Base-by-base conservation (phyloP, 2,329 filamentous ascomycete genomes). In the Trichoderma pleuroti region DNA sequence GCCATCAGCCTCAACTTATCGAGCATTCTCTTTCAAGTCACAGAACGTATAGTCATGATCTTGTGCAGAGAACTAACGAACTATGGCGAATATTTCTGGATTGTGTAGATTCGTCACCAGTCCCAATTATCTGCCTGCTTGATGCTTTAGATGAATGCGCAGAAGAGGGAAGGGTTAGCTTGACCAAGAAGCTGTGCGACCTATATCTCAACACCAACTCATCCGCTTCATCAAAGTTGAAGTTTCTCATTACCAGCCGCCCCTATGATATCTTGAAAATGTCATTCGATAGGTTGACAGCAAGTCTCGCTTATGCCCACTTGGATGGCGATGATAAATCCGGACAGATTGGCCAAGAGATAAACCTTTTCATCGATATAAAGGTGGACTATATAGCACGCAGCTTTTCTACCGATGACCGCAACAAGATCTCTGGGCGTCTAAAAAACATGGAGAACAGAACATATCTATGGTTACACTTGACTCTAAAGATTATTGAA, bases 391-490 rank as follows among this genome's bases (percentile, higher is more conserved):
- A 74, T 10, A 71, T 78, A 30, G 49, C 72, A 9, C 9, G 60
- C 2, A 24, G 36, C 9, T 76, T 80, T 11, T 62, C 56, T 1
- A 30, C 66, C 2, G 66, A 74, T 2, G 65, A 78, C 2, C 62
- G 72, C 5, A 18, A 64, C 9, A 54, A 70, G 8, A 72, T 82
- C 12, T 42, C 72, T 7, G 60, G 77, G 8, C 67, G 75, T 4
- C 76, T 84, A 1, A 77, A 74, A 21, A 1, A 59, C 16, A 74
- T 78, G 64, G 66, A 76, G 6, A 74, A 82, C 36, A 75, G 79
- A 16, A 84, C 81, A 1, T 84, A 83, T 71, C 76, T 83, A 0
- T 83, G 82, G 82, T 76, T 82, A 1, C 70, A 76, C 71, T 76
- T 82, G 0, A 80, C 74, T 0, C 72, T 83, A 3, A 72, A 78